Evolutionary conservation across 2,329 filamentous ascomycete genomes (phyloP).

Genomic region (Ustulina deusta): DNA sequence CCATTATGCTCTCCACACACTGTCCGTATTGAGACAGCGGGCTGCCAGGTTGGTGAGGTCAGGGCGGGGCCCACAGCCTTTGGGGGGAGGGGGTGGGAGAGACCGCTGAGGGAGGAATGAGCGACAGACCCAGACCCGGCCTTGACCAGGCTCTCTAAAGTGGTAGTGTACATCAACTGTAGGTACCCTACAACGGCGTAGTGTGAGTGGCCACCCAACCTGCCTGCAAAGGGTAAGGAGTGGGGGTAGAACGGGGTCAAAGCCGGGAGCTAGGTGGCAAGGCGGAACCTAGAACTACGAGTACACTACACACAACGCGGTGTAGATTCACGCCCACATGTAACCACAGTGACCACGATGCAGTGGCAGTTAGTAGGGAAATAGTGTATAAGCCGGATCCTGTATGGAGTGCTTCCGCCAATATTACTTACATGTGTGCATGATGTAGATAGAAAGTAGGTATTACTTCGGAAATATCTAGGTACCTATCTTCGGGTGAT

Average conservation of each 20-base stretch:
- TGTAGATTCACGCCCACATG: too few species aligned
- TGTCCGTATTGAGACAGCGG: slow-evolving; percentile 33
- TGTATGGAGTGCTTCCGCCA: too few species aligned
- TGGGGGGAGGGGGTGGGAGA: slow-evolving; percentile 3
- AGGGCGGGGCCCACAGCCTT: slow-evolving; percentile 35
- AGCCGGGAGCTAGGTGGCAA: slow-evolving; percentile 26
- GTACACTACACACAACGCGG: not conserved
- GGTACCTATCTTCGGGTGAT: not conserved
- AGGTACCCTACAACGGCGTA: not conserved
- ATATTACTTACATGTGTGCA: too few species aligned
- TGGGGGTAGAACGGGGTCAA: slow-evolving; percentile 1
- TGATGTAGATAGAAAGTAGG: too few species aligned
- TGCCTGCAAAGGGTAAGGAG: slow-evolving; percentile 1
- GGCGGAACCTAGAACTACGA: slow-evolving; percentile 9
- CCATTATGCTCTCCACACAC: slow-evolving; percentile 31
- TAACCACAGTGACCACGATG: too few species aligned
- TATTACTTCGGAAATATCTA: too few species aligned
- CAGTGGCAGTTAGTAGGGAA: too few species aligned
- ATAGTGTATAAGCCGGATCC: too few species aligned
- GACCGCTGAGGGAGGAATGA: slow-evolving; percentile 15
- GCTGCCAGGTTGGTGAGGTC: slow-evolving; percentile 38
- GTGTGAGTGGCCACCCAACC: not conserved
- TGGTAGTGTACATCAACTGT: not conserved
- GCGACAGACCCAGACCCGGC: slow-evolving; percentile 7
- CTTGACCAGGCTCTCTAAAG: not conserved